phyloP scores from a whole-genome alignment of 768 basidiomycete genomes.

The Leucocoprinus leucothites region DNA sequence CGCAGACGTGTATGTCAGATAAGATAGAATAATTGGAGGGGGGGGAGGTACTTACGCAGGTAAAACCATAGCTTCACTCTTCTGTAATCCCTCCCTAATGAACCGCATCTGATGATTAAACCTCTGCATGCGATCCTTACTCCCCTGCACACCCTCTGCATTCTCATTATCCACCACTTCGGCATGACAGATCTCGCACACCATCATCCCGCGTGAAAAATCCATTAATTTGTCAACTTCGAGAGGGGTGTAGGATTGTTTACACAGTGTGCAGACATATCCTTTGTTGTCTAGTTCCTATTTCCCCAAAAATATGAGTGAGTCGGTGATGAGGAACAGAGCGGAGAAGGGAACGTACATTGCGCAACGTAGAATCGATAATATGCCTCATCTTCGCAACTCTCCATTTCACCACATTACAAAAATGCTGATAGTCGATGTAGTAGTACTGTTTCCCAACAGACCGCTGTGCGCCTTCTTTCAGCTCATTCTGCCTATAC shows the following conservation, averaged over 20 bases:
- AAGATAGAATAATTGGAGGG: background rate
- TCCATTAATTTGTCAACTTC: constrained; percentile 87
- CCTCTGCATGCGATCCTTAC: constrained; percentile 93
- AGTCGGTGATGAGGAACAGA: background rate
- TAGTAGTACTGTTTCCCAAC: constrained; percentile 93
- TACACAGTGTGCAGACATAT: constrained; percentile 92
- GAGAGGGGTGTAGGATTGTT: constrained; percentile 77
- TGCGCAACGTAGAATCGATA: constrained; percentile 87
- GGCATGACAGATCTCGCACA: constrained; percentile 84
- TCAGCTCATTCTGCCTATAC: constrained; percentile 88
- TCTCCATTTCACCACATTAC: constrained; percentile 97
- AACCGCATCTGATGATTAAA: constrained; percentile 91
- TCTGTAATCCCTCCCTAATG: constrained; percentile 83
- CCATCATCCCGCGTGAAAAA: constrained; percentile 56
- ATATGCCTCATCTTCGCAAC: constrained; percentile 88
- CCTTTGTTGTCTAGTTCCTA: constrained; percentile 97
- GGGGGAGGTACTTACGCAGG: constrained; percentile 58
- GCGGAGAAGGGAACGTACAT: constrained; percentile 47
- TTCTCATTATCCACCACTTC: constrained; percentile 93
- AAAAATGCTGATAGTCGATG: constrained; percentile 93
- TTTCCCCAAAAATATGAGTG: background rate
- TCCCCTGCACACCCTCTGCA: constrained; percentile 77
- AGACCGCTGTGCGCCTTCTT: constrained; percentile 84
- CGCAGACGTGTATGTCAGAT: background rate
- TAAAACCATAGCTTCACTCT: constrained; percentile 83